Evolutionary conservation across 768 basidiomycete genomes (phyloP), one percentile per base, ranked within the genome.

Genomic region (Filobasidium floriforme): DNA sequence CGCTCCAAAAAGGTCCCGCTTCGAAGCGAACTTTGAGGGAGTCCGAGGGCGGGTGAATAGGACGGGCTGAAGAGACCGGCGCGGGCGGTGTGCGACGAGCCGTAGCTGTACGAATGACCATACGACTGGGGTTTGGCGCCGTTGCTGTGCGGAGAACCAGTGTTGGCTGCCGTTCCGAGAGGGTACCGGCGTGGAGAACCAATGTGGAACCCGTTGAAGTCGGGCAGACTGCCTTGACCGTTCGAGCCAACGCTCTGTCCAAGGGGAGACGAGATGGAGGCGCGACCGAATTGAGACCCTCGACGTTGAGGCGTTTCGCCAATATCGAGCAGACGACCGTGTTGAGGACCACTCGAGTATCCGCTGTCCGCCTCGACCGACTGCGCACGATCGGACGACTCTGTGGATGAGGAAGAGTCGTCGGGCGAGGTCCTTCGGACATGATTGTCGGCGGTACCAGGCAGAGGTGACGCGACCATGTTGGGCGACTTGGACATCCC

Each of bases 401-500:
- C 67, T 22, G 67, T 68, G 1, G 62, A 68, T 7, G 62, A 63
- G 1, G 67, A 54, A 10, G 67, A 68, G 1, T 29, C 61, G 11
- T 40, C 41, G 15, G 67, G 67, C 19, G 67, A 68, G 19, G 62
- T 49, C 41, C 65, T 68, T 49, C 67, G 67, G 24, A 57, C 14
- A 19, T 54, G 46, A 37, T 51, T 41, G 7, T 28, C 40, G 4
- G 61, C 37, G 32, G 63, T 28, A 12, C 49, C 63, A 12, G 67
- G 67, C 32, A 68, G 37, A 7, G 69, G 63, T 0, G 76, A 74
- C 0, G 73, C 69, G 7, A 74, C 73, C 5, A 75, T 74, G 24
- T 76, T 67, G 29, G 77, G 77, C 19, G 70, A 63, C 49, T 68
- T 63, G 19, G 75, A 73, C 19, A 72, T 73, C 1, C 76, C 70